Base-by-base conservation (phyloP, 169 alveolate species). In the Plasmodium blacklocki region DNA sequence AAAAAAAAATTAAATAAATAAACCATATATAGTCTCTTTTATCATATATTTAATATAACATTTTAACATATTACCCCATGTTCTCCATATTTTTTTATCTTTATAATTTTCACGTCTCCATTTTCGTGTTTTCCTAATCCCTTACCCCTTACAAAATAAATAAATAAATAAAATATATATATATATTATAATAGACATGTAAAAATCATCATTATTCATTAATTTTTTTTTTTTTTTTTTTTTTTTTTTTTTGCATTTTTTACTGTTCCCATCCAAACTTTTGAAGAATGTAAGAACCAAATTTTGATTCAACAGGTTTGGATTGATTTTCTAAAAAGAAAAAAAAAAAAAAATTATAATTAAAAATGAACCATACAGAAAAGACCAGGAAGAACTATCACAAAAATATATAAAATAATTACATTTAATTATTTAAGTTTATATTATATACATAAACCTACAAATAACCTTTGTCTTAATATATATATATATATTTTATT, bases 231-330 rank as follows among this genome's bases (percentile, higher is more conserved):
- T 47, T 14, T 8, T 19, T 50, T 47, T 0, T 49, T 39, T 39
- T 63, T 18, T 64, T 49, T 7, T 70, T n/a, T 63, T 43, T n/a
- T 67, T 9, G 26, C 62, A n/a, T 39, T 78, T 15, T 67, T 80
- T 68, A 80, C 91, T 67, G 52, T 71, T 59, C 85, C 91, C 91
- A 80, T 58, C 91, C 91, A 23, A 80, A 80, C 43, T 80, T 80
- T 72, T 80, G 80, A 23, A 80, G 75, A 14, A 80, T 80, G 15
- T 80, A 80, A 29, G 80, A 80, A 2, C 91, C 91, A 49, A 67
- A 80, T 80, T 80, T 80, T 54, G 91, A 80, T 50, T 80, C 91
- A 54, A 80, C 91, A 0, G 83, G 83, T 19, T 80, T 80, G 18
- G 80, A 66, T 47, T 80, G 91, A 71, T 80, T 80, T 80, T 80